These are phyloP conservation scores for Arachnopeziza araneosa DNA, from an alignment of 2,329 filamentous ascomycete genomes.

Conservation along the genomic window DNA sequence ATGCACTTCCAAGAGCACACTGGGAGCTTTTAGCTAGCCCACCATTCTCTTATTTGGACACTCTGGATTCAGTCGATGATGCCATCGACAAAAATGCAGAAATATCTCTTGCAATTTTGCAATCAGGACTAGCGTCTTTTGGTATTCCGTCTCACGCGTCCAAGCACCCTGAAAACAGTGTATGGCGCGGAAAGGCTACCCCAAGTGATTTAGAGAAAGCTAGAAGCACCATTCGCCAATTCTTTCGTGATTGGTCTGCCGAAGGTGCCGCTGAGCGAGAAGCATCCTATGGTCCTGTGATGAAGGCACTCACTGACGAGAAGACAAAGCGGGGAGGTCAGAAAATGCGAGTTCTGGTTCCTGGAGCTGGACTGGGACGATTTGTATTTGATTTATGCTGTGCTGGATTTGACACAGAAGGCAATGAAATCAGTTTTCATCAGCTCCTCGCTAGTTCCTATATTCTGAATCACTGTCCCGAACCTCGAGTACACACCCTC, in stretches of 20 bases:
- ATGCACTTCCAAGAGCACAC: constrained; percentile 77
- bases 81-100: constrained; percentile 86
- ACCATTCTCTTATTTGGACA: constrained; percentile 78
- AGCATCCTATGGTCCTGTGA: constrained; percentile 71
- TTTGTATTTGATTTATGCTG: constrained; percentile 82
- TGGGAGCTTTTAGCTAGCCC: constrained; percentile 76
- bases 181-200: constrained; percentile 66
- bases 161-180: background rate
- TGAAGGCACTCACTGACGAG: constrained; percentile 56
- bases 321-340: constrained; percentile 20
- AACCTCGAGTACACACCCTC: constrained; percentile 61
- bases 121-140: constrained; percentile 63
- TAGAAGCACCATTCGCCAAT: constrained; percentile 83
- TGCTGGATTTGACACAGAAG: constrained; percentile 69
- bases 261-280: constrained; percentile 70
- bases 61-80: constrained; percentile 71
- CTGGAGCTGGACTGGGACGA: constrained; percentile 82
- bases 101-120: constrained; percentile 72
- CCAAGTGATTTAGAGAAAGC: constrained; percentile 81
- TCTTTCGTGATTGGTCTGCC: constrained; percentile 89
- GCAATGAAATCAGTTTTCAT: constrained; percentile 96
- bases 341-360: constrained; percentile 61
- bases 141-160: constrained; percentile 32
- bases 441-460: constrained; percentile 82
- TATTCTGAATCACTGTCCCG: constrained; percentile 62